Evolutionary conservation across 441 rosid genomes (phyloP).

Genomic region (Biscutella laevigata): DNA sequence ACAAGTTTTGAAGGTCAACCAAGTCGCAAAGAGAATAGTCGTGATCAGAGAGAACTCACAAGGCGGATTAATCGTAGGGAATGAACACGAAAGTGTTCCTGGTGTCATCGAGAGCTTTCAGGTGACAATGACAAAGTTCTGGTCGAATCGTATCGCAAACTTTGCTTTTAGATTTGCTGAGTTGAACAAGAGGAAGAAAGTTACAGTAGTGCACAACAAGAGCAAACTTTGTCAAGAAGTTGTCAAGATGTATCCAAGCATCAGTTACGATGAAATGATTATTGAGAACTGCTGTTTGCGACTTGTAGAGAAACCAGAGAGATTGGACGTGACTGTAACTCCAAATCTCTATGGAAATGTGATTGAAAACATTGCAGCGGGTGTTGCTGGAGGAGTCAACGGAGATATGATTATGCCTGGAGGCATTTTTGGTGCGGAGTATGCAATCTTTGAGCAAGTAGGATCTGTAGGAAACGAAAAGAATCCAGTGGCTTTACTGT

Average conservation of each 20-base stretch:
- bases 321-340: conserved; percentile 76
- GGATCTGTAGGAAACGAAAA: conserved; percentile 70
- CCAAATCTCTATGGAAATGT: conserved; percentile 78
- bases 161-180: conserved; percentile 75
- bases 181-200: conserved; percentile 67
- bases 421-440: conserved; percentile 71
- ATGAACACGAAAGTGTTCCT: conserved; percentile 73
- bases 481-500: conserved; percentile 60
- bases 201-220: conserved; percentile 64
- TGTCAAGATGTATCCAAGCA: conserved; percentile 56
- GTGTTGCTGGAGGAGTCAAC: conserved; percentile 70
- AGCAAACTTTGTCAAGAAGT: conserved; percentile 71
- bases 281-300: conserved; percentile 78
- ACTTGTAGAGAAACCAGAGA: conserved; percentile 78
- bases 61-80: conserved; percentile 57
- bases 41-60: conserved; percentile 77
- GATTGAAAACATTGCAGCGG: conserved; percentile 67
- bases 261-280: conserved; percentile 53
- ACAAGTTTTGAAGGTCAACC: conserved; percentile 51
- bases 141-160: conserved; percentile 70
- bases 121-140: conserved; percentile 80
- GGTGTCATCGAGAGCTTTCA: conserved; percentile 76
- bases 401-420: conserved; percentile 80
- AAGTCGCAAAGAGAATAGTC: conserved; percentile 36
- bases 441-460: conserved; percentile 82